phyloP scores from a whole-genome alignment of 1,284 basidiomycete genomes.

The Trichosporon inkin region DNA sequence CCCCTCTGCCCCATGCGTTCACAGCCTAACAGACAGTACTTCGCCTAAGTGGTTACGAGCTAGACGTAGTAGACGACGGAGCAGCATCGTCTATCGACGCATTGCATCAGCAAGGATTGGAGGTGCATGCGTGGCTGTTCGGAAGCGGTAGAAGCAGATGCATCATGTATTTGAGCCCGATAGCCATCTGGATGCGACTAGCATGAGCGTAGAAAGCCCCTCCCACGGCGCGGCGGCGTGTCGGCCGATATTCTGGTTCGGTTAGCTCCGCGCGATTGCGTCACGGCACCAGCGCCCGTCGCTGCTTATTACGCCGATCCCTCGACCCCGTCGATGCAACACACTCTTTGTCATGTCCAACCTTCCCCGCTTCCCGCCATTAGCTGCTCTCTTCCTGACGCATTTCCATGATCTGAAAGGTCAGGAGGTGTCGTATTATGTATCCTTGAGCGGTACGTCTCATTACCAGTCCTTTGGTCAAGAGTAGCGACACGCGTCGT shows the following conservation, averaged over 20 bases:
- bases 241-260: background rate
- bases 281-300: background rate
- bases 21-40: constrained; percentile 26
- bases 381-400: constrained; percentile 43
- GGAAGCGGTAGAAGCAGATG: constrained; percentile 4
- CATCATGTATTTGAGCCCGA: constrained; percentile 1
- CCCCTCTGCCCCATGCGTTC: constrained; percentile 3
- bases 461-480: too few species aligned
- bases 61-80: background rate
- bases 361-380: constrained; percentile 29
- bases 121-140: background rate
- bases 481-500: too few species aligned
- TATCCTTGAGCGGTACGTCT: constrained; percentile 27
- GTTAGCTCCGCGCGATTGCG: background rate
- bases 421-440: constrained; percentile 39
- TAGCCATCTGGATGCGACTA: background rate
- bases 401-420: constrained; percentile 48
- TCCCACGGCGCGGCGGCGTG: background rate
- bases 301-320: background rate
- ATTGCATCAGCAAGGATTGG: background rate
- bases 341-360: constrained; percentile 3
- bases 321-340: background rate
- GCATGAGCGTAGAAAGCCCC: background rate
- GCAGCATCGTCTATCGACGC: background rate
- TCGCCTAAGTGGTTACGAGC: constrained; percentile 19